Evolutionary conservation across 2,329 filamentous ascomycete species (phyloP), one percentile per base, ranked within the genome.

Genomic region (Fusarium sp.): DNA sequence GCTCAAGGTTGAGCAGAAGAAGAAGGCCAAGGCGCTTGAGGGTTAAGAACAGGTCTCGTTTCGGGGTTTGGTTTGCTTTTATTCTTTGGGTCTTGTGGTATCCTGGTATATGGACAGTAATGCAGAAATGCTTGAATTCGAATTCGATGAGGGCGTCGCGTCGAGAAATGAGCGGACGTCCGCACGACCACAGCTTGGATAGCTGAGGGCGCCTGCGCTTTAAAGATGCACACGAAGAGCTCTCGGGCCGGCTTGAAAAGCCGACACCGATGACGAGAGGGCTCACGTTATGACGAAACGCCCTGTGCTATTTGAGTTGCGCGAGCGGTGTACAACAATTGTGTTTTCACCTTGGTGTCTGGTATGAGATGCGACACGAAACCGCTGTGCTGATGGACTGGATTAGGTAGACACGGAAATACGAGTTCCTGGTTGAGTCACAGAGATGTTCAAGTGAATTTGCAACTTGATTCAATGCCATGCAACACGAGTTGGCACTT

Each of bases 1-100:
- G 75, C 88, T 97, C 80, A 97, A 97, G 89, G 94, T 97, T 57
- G 94, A 97, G 84, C 93, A 97, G 84, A 97, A 97, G 92, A 97
- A 97, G 92, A 93, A 93, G 85, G 90, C 86, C 75, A 85, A 85
- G 80, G 81, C 83, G 29, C 77, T 83, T 56, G 83, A 85, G 68
- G 82, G 78, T 66, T 84, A 80, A 79, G 60, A 37, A 41, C 41
- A 20, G 46, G 28, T 20, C 54, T 53, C 52, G 44, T 57, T 55
- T 59, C 39, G 59, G 47, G 62, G 38, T 63, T 62, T 62, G 59
- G 58, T 66, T 56, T 74, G 66, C 49, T 71, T 68, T 73, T 62
- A 61, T 68, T 68, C 48, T 65, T 73, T 64, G 47, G 69, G 58
- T 72, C 54, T 70, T 69, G 66, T 68, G 63, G 67, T 72, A 62